Evolutionary conservation across 2,329 filamentous ascomycete species (phyloP).

Genomic region (Rhynchosporium agropyri): DNA sequence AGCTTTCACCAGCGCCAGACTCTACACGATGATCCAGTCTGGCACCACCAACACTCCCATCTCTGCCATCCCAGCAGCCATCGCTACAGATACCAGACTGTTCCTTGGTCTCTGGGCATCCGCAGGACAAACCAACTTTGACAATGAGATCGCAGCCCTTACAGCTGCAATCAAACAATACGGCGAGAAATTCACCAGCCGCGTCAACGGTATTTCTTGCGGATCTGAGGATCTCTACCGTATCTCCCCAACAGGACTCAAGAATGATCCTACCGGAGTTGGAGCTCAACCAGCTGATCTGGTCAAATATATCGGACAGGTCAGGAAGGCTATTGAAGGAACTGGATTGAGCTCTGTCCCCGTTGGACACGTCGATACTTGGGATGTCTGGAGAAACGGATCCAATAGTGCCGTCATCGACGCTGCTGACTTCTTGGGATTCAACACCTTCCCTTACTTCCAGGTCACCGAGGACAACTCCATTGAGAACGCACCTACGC

Average conservation of each 20-base stretch:
- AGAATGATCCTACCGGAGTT: conserved; percentile 36
- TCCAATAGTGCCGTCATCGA: conserved; percentile 70
- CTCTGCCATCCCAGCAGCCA: conserved; percentile 76
- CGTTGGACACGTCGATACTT: conserved; percentile 86
- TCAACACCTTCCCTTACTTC: conserved; percentile 83
- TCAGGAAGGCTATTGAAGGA: conserved; percentile 62
- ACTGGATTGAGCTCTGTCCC: conserved; percentile 59
- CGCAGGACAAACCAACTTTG: conserved; percentile 50
- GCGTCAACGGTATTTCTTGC: conserved; percentile 79
- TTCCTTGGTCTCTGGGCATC: conserved; percentile 78
- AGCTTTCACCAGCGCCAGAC: conserved; percentile 64
- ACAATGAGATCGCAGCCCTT: conserved; percentile 74
- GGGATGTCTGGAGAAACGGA: conserved; percentile 73
- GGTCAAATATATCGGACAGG: conserved; percentile 69
- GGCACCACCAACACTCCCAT: conserved; percentile 50
- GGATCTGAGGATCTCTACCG: conserved; percentile 85
- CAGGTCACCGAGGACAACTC: conserved; percentile 29
- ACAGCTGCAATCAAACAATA: conserved; percentile 67
- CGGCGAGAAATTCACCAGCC: conserved; percentile 62
- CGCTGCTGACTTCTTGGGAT: conserved; percentile 74
- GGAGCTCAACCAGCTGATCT: conserved; percentile 65
- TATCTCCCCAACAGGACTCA: conserved; percentile 57
- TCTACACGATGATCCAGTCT: conserved; percentile 59
- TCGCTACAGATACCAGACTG: conserved; percentile 74
- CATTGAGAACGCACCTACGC: conserved; percentile 14